Evolutionary conservation across 805 yeast genomes (phyloP).

Genomic region (Saturnispora diversa): DNA sequence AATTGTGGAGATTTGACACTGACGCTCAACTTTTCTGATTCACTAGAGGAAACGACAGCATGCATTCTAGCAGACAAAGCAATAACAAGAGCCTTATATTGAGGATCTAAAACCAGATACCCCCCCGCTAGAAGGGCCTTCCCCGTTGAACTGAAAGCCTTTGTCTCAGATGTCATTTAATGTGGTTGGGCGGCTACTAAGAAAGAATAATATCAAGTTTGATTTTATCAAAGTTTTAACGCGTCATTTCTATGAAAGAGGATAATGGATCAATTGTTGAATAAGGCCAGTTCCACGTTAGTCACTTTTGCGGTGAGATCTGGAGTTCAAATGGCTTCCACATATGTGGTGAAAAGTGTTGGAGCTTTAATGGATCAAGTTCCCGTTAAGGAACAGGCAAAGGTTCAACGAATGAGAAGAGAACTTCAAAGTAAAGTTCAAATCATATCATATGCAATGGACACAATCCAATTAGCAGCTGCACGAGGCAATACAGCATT

Average conservation of each 20-base stretch:
- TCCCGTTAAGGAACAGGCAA: conserved; percentile 44
- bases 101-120: conserved; percentile 77
- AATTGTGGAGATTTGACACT: conserved; percentile 72
- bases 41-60: conserved; percentile 31
- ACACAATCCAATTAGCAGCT: conserved; percentile 52
- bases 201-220: too few relatives aligned
- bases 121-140: conserved; percentile 95
- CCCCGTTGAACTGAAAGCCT: conserved; percentile 87
- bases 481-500: conserved; percentile 55
- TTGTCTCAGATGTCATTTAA: background rate
- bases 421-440: conserved; percentile 50
- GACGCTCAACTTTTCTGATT: conserved; percentile 24
- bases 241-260: background rate
- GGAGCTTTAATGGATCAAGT: conserved; percentile 44
- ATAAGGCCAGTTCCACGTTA: conserved; percentile 63
- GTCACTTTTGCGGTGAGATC: conserved; percentile 75
- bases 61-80: conserved; percentile 90
- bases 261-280: conserved; percentile 34
- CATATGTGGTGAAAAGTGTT: conserved; percentile 63
- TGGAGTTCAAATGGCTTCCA: conserved; percentile 66
- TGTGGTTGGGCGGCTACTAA: too few relatives aligned
- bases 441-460: conserved; percentile 59
- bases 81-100: conserved; percentile 67
- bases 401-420: conserved; percentile 29
- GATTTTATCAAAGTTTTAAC: too few relatives aligned